These are phyloP conservation scores for Camptophora hylomeconis DNA, from an alignment of 2,329 filamentous ascomycete species.

Conservation along the genomic window DNA sequence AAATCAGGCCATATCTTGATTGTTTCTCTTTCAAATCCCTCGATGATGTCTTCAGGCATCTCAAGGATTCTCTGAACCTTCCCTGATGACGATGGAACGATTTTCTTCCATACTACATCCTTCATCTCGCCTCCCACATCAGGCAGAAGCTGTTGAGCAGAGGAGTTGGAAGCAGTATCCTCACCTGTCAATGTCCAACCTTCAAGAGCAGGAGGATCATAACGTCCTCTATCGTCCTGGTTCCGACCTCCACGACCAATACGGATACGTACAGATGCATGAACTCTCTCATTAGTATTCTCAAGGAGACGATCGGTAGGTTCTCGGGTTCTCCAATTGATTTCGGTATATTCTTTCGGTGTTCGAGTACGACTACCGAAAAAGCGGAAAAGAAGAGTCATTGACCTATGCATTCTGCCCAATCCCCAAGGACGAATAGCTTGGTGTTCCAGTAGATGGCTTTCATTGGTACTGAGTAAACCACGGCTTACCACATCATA, in stretches of 20 bases:
- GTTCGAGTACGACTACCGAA: slow-evolving; percentile 15
- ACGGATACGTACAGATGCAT: slow-evolving; percentile 42
- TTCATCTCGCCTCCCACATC: slow-evolving; percentile 15
- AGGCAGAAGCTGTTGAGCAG: slow-evolving; percentile 9
- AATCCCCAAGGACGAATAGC: slow-evolving; percentile 14
- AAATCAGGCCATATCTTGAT: slow-evolving; percentile 14
- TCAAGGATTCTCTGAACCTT: slow-evolving; percentile 7
- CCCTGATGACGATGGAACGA: slow-evolving; percentile 2
- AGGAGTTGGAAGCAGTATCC: slow-evolving; percentile 12
- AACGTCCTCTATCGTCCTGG: slow-evolving; percentile 35
- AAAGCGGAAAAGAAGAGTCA: slow-evolving; percentile 14
- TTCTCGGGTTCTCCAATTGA: slow-evolving; percentile 2
- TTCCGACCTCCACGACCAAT: slow-evolving; percentile 39
- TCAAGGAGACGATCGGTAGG: slow-evolving; percentile 21
- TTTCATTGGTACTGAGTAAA: no score
- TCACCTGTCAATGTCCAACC: slow-evolving; percentile 13
- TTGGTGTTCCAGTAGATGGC: slow-evolving; percentile 1
- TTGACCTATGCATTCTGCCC: slow-evolving; percentile 18
- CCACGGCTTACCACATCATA: no score
- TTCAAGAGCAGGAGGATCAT: slow-evolving; percentile 30
- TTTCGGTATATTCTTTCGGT: slow-evolving; percentile 16
- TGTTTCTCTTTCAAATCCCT: slow-evolving; percentile 12
- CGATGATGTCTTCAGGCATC: slow-evolving; percentile 15
- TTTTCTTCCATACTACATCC: slow-evolving; percentile 15
- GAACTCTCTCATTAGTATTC: slow-evolving; percentile 43